These are phyloP conservation scores for Penicillium concentricum DNA, from an alignment of 2,329 filamentous ascomycete species.

Conservation along the genomic window DNA sequence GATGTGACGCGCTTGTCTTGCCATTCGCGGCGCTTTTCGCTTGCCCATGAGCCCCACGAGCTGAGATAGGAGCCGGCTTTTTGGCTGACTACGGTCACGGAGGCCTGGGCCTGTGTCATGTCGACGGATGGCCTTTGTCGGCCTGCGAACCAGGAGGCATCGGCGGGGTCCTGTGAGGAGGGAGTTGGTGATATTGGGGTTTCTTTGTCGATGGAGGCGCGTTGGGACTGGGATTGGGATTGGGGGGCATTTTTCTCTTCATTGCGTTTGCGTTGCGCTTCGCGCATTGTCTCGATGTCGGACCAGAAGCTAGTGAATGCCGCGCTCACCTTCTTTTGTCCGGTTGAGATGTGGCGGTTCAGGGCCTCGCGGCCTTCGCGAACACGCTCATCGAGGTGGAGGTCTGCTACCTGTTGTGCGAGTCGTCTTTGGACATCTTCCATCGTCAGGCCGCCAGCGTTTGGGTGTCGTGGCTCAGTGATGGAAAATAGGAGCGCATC, in stretches of 20 bases:
- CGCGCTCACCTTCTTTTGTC: slow-evolving; percentile 81
- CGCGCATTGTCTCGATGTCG: slow-evolving; percentile 80
- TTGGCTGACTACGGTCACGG: slow-evolving; percentile 53
- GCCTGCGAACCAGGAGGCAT: slow-evolving; percentile 27
- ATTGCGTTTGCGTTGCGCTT: slow-evolving; percentile 62
- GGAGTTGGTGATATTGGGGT: slow-evolving; percentile 26
- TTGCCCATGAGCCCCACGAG: slow-evolving; percentile 63
- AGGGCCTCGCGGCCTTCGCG: slow-evolving; percentile 79
- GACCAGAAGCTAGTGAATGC: slow-evolving; percentile 87
- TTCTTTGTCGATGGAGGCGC: slow-evolving; percentile 31
- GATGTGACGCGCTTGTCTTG: slow-evolving; percentile 38
- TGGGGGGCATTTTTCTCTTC: slow-evolving; percentile 33
- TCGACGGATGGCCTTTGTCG: slow-evolving; percentile 46
- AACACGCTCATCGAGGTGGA: slow-evolving; percentile 89
- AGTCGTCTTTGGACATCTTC: slow-evolving; percentile 91
- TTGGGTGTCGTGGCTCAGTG: slow-evolving; percentile 88
- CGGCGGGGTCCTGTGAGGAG: slow-evolving; percentile 12
- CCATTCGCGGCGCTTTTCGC: slow-evolving; percentile 49
- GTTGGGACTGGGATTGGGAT: slow-evolving; percentile 31
- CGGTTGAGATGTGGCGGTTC: slow-evolving; percentile 83
- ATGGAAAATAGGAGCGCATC: slow-evolving; percentile 92
- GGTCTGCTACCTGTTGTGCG: slow-evolving; percentile 85
- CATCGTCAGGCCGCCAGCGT: slow-evolving; percentile 85
- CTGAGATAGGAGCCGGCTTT: slow-evolving; percentile 62
- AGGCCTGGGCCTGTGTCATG: slow-evolving; percentile 55